phyloP scores from a whole-genome alignment of 371 early-diverging fungal genomes.

The Mortierella sp. region DNA sequence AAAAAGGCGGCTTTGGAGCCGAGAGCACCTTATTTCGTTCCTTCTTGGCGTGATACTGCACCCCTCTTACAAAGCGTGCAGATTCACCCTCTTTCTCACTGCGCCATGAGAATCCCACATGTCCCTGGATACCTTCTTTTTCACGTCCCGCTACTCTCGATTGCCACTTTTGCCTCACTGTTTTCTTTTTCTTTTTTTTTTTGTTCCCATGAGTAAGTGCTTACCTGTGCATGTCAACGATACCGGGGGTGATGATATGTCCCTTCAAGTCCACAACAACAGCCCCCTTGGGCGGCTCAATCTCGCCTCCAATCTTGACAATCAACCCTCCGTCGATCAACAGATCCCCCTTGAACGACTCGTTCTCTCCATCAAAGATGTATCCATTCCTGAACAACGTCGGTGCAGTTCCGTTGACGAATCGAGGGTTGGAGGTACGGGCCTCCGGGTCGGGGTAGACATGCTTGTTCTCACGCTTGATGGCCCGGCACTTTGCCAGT shows the following conservation, averaged over 20 bases:
- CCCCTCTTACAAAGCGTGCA: background rate
- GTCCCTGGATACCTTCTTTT: background rate
- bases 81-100: background rate
- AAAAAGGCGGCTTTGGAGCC: background rate
- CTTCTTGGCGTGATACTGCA: background rate
- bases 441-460: slow-evolving; percentile 43
- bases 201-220: too few species aligned
- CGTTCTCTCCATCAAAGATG: slow-evolving; percentile 69
- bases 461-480: slow-evolving; percentile 44
- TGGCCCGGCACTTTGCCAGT: slow-evolving; percentile 60
- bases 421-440: slow-evolving; percentile 58
- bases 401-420: slow-evolving; percentile 52
- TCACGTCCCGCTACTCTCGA: background rate
- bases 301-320: slow-evolving; percentile 57
- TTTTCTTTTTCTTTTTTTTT: too few species aligned
- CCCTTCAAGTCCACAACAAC: slow-evolving; percentile 75
- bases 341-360: slow-evolving; percentile 64
- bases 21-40: background rate
- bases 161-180: background rate
- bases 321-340: slow-evolving; percentile 72
- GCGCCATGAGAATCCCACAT: background rate
- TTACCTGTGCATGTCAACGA: slow-evolving; percentile 87
- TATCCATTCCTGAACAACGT: slow-evolving; percentile 69
- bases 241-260: slow-evolving; percentile 83
- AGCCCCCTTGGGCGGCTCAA: slow-evolving; percentile 52